Percentiles rank a stretch among this genome's conserved stretches.
Evolutionary conservation across 2,329 filamentous ascomycete genomes (phyloP).

Genomic region (Macrophomina tecta): DNA sequence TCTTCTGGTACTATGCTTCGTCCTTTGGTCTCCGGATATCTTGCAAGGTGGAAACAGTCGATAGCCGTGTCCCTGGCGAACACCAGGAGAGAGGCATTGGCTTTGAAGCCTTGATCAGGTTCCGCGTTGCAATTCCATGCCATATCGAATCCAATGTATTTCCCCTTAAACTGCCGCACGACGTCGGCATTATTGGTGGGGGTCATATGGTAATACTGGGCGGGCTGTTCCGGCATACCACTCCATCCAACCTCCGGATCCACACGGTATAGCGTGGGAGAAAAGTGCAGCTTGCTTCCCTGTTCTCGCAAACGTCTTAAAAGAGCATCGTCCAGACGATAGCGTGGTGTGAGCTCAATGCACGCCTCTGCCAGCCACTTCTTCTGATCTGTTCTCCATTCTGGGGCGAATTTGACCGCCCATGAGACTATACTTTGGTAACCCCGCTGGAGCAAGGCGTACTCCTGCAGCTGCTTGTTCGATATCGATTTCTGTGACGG

Average conservation of each 20-base stretch:
- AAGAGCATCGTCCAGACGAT: not conserved
- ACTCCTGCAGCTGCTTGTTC: not conserved
- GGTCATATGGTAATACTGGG: not conserved
- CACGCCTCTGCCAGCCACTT: not conserved
- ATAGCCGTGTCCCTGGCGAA: slow-evolving; percentile 78
- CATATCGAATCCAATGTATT: slow-evolving; percentile 80
- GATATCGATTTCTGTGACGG: not conserved
- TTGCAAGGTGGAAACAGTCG: slow-evolving; percentile 76
- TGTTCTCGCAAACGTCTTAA: no score
- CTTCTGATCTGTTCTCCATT: not conserved
- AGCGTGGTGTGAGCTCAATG: not conserved
- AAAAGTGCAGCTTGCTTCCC: not conserved
- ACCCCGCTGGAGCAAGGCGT: not conserved
- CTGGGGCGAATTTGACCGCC: not conserved
- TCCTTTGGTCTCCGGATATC: slow-evolving; percentile 51
- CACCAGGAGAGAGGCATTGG: slow-evolving; percentile 82
- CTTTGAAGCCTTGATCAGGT: slow-evolving; percentile 59
- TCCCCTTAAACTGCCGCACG: not conserved
- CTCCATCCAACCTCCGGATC: not conserved
- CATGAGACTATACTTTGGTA: not conserved
- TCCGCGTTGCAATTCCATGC: slow-evolving; percentile 73
- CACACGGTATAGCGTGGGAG: not conserved
- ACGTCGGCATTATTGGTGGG: not conserved
- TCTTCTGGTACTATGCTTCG: slow-evolving; percentile 63
- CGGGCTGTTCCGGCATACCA: no score